Percentiles rank a stretch among this genome's conserved stretches.
Conservation (phyloP, 345 rosid species). For the Rhizophora mangle region DNA sequence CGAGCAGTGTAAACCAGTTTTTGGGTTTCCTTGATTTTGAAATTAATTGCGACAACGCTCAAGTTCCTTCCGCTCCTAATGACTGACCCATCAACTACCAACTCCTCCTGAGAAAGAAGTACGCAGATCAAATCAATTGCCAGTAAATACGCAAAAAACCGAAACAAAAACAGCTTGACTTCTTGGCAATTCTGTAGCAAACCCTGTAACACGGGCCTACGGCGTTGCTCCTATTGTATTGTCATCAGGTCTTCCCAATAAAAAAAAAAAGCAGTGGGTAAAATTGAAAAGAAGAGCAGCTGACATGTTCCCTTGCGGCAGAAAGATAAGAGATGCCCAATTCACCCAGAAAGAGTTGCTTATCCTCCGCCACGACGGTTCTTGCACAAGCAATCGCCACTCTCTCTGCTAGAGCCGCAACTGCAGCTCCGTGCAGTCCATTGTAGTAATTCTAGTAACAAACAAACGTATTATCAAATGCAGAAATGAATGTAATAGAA, state of each 20-base stretch:
- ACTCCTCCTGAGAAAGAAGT: conserved; percentile 35
- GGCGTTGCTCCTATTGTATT: background rate
- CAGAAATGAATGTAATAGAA: too few species aligned
- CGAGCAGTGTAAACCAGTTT: conserved; percentile 48
- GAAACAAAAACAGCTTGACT: background rate
- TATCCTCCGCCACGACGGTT: conserved; percentile 54
- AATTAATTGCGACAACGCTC: conserved; percentile 51
- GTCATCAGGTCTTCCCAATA: background rate
- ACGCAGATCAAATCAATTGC: too few species aligned
- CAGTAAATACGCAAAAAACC: background rate
- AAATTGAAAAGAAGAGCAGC: background rate
- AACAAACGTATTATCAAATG: background rate
- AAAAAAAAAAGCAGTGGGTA: background rate
- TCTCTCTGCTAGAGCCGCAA: conserved; percentile 68
- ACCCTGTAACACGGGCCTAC: too few species aligned
- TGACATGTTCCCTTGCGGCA: conserved; percentile 40
- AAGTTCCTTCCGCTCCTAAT: conserved; percentile 74
- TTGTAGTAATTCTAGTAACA: conserved; percentile 7
- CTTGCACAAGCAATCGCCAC: conserved; percentile 60
- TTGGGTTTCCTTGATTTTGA: conserved; percentile 48
- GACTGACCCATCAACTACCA: conserved; percentile 54
- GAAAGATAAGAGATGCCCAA: conserved; percentile 64
- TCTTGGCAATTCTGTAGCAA: too few species aligned
- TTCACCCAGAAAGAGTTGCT: conserved; percentile 62
- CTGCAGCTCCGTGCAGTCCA: conserved; percentile 67